Evolutionary conservation across 148 eudicot species (phyloP), one percentile per base, ranked within the genome.

Genomic region (Diospyros kaki): DNA sequence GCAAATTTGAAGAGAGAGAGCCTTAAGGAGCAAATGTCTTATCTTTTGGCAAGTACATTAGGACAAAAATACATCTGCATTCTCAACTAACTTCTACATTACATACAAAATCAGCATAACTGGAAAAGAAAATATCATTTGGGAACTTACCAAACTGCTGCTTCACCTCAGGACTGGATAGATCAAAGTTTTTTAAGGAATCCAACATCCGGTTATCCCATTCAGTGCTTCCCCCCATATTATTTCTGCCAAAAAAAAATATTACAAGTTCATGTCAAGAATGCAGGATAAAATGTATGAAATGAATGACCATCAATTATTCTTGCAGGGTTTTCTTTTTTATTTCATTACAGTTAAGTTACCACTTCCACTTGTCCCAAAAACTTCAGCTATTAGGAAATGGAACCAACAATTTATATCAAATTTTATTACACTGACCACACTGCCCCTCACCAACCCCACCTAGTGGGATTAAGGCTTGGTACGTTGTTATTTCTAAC

Each of bases 81-180:
- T 46, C 53, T 45, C 44, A 9, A 66, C 14, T 66, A 48, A 6
- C 40, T 12, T 44, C 15, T 4, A 6, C 6, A 4, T 7, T 17
- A 6, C 41, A 60, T 60, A 17, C 28, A 28, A 51, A 51, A 41
- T 41, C 11, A n/a, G 17, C 65, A 48, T 13, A 38, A n/a, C 50
- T 75, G 76, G 18, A 58, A 18, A 15, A 61, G 6, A 63, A 15
- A 44, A 58, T 46, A 28, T 8, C 41, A 43, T 38, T 28, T 48
- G 41, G 68, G 75, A 69, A 84, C 91, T 87, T 76, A 95, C 99
- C 98, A 82, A 96, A 96, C 76, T 96, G 97, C 73, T 93, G 90
- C 84, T 89, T 91, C 67, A 93, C 88, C 81, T 93, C 96, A 46
- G 98, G 98, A 68, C 96, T 94, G 82, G 81, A 82, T n/a, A 92